These are phyloP conservation scores for Microascus cirrosus DNA, from an alignment of 2,329 filamentous ascomycete species.

Conservation along the genomic window DNA sequence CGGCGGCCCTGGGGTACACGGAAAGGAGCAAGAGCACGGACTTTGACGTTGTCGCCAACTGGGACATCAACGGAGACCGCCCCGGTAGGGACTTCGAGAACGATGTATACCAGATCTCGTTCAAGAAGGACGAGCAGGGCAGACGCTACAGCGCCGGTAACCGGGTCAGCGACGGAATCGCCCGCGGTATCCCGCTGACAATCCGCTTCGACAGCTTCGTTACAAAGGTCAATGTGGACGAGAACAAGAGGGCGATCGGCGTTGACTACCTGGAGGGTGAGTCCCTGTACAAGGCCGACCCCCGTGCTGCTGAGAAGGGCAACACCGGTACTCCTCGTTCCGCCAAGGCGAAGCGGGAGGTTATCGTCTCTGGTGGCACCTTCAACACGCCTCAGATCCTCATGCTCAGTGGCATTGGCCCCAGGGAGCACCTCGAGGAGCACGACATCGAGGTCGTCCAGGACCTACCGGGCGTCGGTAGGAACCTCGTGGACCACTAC, in stretches of 20 bases:
- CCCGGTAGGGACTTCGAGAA: slow-evolving; percentile 25
- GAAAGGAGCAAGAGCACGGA: slow-evolving; percentile 2
- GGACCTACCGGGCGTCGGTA: slow-evolving; percentile 32
- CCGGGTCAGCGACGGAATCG: slow-evolving; percentile 6
- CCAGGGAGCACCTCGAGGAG: slow-evolving; percentile 23
- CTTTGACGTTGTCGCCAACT: slow-evolving; percentile 23
- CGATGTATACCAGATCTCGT: slow-evolving; percentile 40
- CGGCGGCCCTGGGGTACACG: slow-evolving; percentile 16
- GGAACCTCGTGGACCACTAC: slow-evolving; percentile 16
- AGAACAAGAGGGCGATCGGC: slow-evolving; percentile 20
- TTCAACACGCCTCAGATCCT: slow-evolving; percentile 28
- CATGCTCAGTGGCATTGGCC: slow-evolving; percentile 36
- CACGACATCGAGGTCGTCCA: slow-evolving; percentile 28
- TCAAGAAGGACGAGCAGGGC: slow-evolving; percentile 25
- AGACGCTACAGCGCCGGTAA: slow-evolving; percentile 4
- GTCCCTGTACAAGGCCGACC: slow-evolving; percentile 7
- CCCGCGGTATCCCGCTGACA: slow-evolving; percentile 2
- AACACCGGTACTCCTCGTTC: slow-evolving; percentile 5
- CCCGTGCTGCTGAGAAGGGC: neutral
- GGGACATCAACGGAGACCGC: slow-evolving; percentile 31
- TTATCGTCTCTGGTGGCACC: slow-evolving; percentile 11
- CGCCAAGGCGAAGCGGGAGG: slow-evolving; percentile 10
- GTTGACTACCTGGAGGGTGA: slow-evolving; percentile 16
- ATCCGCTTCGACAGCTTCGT: slow-evolving; percentile 6
- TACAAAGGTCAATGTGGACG: slow-evolving; percentile 6